Base-by-base conservation (phyloP, 2,329 filamentous ascomycete species). In the Neonectria neomacrospora region DNA sequence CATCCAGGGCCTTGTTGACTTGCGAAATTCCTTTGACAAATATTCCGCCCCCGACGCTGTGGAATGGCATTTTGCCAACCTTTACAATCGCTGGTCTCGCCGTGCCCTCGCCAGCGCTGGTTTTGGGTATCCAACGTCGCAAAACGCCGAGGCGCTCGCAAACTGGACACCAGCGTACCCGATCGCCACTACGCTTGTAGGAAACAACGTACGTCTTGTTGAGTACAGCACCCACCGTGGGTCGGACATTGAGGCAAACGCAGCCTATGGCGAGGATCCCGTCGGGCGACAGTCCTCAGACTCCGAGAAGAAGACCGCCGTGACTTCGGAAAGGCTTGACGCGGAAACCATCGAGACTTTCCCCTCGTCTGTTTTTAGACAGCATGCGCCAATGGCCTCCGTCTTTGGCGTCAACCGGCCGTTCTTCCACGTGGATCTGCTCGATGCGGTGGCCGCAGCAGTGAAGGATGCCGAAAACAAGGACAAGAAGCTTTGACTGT, bases 51-150 rank as follows among this genome's bases (percentile, higher is more conserved):
- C 83, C 0, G 79, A 82, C 42, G 65, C 72, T 0, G 82, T 84
- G 9, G 81, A 85, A 64, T 85, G 83, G 82, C 83, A 86, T 66
- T 83, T 89, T 67, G 85, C 86, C 1, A 80, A 81, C 42, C 77
- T 88, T 8, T 78, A 78, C 61, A 87, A 86, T 70, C 81, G 82
- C 9, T 89, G 86, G 87, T 83, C 85, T 6, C 82, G 85, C 28
- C 82, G 86, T 3, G 85, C 86, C 0, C 81, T 89, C 0, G 81
- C 85, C 1, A 80, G 80, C 0, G 84, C 83, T 1, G 87, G 87
- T 0, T 89, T 89, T 62, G 87, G 87, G 0, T 82, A 78, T 58
- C 82, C 76, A 1, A 73, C 71, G 0, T 63, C 72, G 10, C 65
- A 73, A 18, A 75, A 76, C n/a, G 61, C 66, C 1, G 67, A 71